A percentile compares a stretch with the other conserved stretches of the same genome.
phyloP scores from a whole-genome alignment of 192 early-diverging fungal genomes.

The Phlyctochytrium planicorne region DNA sequence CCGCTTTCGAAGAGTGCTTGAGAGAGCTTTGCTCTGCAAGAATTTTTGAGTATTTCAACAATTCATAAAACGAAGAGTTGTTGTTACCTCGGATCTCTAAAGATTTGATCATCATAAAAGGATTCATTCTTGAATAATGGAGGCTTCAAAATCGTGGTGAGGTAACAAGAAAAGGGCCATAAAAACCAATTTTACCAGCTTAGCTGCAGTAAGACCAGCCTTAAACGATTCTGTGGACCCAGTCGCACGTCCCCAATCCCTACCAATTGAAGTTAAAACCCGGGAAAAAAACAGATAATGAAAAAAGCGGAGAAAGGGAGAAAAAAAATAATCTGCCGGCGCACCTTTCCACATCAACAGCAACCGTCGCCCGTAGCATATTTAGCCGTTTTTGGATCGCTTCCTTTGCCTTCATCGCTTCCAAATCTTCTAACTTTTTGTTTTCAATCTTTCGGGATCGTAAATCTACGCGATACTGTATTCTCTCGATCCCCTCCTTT shows the following conservation, averaged over 20 bases:
- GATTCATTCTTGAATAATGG: not conserved
- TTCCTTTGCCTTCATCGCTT: too few species aligned
- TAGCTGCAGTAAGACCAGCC: not conserved
- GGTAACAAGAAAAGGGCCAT: too few species aligned
- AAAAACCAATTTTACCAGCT: not conserved
- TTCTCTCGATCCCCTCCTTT: too few species aligned
- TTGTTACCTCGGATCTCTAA: not conserved
- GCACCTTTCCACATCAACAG: not conserved
- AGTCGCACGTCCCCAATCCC: not conserved
- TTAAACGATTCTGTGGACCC: not conserved
- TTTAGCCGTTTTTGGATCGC: not conserved
- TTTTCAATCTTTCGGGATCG: too few species aligned
- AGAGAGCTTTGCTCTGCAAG: conserved; percentile 1
- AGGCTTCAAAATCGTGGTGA: not conserved
- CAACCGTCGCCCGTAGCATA: not conserved
- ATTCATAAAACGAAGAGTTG: not conserved
- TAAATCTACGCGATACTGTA: too few species aligned
- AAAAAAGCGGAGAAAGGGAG: too few species aligned
- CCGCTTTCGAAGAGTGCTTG: conserved; percentile 5
- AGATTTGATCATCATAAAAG: not conserved
- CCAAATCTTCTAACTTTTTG: too few species aligned
- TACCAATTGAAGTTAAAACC: not conserved
- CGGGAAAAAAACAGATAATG: not conserved
- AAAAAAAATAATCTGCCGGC: too few species aligned
- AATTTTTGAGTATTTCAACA: too few species aligned